phyloP scores from a whole-genome alignment of 2,329 filamentous ascomycete genomes.

The Aspergillus eucalypticola region DNA sequence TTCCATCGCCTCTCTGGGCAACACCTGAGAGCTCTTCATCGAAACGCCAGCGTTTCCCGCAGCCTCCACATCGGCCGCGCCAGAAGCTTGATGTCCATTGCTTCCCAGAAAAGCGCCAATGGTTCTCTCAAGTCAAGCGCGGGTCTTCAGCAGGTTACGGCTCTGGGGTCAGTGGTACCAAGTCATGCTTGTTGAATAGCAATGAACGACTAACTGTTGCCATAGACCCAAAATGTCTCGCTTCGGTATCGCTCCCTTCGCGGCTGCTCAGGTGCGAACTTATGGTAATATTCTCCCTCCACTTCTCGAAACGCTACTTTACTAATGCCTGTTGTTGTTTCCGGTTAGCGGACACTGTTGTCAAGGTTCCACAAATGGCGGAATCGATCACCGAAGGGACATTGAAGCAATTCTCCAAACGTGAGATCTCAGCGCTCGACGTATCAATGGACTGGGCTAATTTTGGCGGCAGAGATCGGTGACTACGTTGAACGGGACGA shows the following conservation, averaged over 20 bases:
- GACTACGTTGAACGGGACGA: constrained; percentile 95
- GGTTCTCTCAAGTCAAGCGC: constrained; percentile 15
- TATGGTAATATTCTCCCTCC: constrained; percentile 33
- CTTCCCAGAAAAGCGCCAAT: constrained; percentile 21
- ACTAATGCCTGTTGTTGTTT: background rate
- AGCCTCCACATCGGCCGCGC: constrained; percentile 20
- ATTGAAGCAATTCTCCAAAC: constrained; percentile 90
- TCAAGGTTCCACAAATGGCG: constrained; percentile 97
- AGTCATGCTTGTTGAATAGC: background rate
- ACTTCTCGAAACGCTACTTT: background rate
- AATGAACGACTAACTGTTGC: background rate
- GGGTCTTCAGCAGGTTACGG: constrained; percentile 26
- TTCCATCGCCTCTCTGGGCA: constrained; percentile 37
- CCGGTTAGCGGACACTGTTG: constrained; percentile 68
- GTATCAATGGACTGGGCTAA: background rate
- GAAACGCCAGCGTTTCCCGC: constrained; percentile 29
- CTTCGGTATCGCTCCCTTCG: constrained; percentile 26
- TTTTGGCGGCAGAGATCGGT: constrained; percentile 64
- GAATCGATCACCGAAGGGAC: constrained; percentile 98
- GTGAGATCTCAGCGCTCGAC: constrained; percentile 41
- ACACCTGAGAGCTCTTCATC: constrained; percentile 32
- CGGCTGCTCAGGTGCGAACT: constrained; percentile 35
- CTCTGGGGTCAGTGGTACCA: constrained; percentile 26
- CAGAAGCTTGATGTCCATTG: constrained; percentile 30
- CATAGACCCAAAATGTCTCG: constrained; percentile 23